Base-by-base conservation (phyloP, 306 rosid species). In the Prunus mongolica region DNA sequence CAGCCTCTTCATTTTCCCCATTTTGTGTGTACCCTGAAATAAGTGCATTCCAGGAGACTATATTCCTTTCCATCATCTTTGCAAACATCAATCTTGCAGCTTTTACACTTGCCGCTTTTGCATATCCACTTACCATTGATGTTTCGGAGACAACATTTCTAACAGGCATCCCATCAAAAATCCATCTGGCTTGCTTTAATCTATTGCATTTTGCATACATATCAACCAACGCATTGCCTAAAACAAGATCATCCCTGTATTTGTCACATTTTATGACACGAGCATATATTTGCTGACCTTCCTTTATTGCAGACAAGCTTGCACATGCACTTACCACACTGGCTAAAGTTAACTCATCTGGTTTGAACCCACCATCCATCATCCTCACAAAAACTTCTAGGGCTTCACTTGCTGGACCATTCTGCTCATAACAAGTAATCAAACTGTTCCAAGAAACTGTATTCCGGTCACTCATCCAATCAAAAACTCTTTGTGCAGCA, bases 51-150 rank as follows among this genome's bases (percentile, higher is more conserved):
- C 81, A 81, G 4, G 81, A 76, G 41, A 81, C 77, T 22, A 81
- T 77, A 67, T 81, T 76, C 49, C 78, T 76, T 67, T 81, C 84
- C 28, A 20, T 72, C 75, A 81, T 81, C 58, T 65, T 76, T 60
- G 74, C 24, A 51, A 76, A 76, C 84, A 81, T 16, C 19, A 66
- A 47, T 20, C 81, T 65, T 45, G 84, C 81, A 4, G 62, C 74
- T 55, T 81, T 41, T 28, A 81, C 8, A 12, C 78, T 76, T 2
- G 74, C 78, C 2, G 71, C 56, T 54, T 81, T 81, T 27, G 81
- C 78, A 66, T 81, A 81, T 16, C 84, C 84, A 38, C 84, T 81
- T 12, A 81, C 75, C 81, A 81, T 65, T 54, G 84, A 81, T 47
- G 84, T 81, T 72, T 81, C 71, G 13, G 81, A 81, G 64, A 65